Base-by-base conservation (phyloP, 179 eudicot species). In the Spinacia oleracea region DNA sequence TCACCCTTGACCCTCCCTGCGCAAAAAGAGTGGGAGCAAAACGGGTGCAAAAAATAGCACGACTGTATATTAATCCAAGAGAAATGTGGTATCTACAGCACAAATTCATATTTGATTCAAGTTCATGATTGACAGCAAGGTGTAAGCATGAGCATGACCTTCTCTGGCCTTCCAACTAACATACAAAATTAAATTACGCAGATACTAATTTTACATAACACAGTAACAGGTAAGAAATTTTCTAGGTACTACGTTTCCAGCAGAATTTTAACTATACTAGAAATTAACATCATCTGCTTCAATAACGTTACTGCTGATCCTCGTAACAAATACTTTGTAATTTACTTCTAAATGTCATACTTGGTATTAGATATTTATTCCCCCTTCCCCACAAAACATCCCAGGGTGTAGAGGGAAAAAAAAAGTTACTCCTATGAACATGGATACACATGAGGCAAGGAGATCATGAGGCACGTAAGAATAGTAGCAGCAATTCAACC, bases 61-160 rank as follows among this genome's bases (percentile, higher is more conserved):
- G 64, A 27, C 55, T 63, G 62, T 40, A 43, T 60, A 45, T 59
- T 43, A 80, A 27, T 60, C 9, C 50, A 73, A 60, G 5, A 64
- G 34, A 46, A 50, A 58, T n/a, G n/a, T 53, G 27, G 32, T 56
- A 72, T 23, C 11, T 55, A 50, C 48, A 29, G 56, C 32, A 35
- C 10, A 9, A 50, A 7, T 16, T 29, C 29, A 51, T 48, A 31
- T 14, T 29, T 3, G 25, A 43, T 42, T 42, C 53, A 43, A 43
- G 32, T 42, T 69, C 51, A 69, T 42, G 27, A 40, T 66, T 32
- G 14, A 32, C 40, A 46, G 16, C 38, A 79, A 18, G 58, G 58
- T 16, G 5, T 16, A 5, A 76, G 35, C 34, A 40, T 29, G 32
- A 43, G 42, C 34, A 71, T 31, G 27, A 21, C 53, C 21, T 53